Evolutionary conservation across 2,329 filamentous ascomycete genomes (phyloP), one percentile per base, ranked within the genome.

Genomic region (Phyllosticta citriasiana): DNA sequence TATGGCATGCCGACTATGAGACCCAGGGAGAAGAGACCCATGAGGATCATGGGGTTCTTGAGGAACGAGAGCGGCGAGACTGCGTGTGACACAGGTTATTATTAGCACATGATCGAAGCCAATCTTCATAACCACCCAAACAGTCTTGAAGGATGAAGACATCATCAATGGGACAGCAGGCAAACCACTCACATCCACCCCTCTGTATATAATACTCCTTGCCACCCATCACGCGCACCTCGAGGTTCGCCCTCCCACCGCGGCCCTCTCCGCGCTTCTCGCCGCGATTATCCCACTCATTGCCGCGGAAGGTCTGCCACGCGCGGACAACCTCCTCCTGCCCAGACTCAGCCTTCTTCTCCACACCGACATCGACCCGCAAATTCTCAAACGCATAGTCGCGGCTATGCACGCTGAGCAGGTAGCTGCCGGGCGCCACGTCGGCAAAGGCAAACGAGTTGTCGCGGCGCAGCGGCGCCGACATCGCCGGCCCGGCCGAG

Each of bases 41-140:
- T 88, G 63, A 99, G 82, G 65, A 97, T 97, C 91, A 97, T 97
- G 3, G 94, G 94, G 72, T 90, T 96, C 79, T 94, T 94, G 68
- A 97, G 80, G 61, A 97, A 86, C 62, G 83, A 84, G 62, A 97
- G 70, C n/a, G 92, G 81, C 19, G 87, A 90, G 77, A 93, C 88
- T 91, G 66, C 24, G 9, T 35, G 25, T 59, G 33, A 24, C 51
- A 35, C 58, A 53, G 2, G 2, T 22, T 22, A 22, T 22, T 2
- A 47, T 59, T 22, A 52, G 26, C 53, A 26, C 19, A 24, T 10
- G 55, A 12, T 40, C n/a, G 19, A n/a, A 55, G 10, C 53, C 14
- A 25, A 22, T 16, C 53, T 26, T 8, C 12, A 33, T 24, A 19
- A 14, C 22, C 19, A 50, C 5, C 2, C 14, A 60, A 2, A n/a